Conservation (phyloP, 176 grass and related monocot genomes). For the Canna indica region DNA sequence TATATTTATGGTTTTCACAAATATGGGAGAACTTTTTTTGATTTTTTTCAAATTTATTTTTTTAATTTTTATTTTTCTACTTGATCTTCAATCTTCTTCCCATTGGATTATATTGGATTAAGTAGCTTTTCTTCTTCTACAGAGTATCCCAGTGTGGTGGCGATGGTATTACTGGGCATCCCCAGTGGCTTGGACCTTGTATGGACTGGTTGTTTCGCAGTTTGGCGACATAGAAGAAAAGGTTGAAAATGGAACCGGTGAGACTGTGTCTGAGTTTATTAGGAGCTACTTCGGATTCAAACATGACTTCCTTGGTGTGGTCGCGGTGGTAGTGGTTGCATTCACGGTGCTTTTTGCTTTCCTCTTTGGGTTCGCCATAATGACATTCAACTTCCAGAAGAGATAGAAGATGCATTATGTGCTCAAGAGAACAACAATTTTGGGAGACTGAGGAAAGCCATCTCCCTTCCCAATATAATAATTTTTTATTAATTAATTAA, state of each 20-base stretch:
- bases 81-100: background rate
- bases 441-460: background rate
- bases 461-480: too few relatives aligned
- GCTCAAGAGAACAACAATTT: background rate
- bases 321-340: background rate
- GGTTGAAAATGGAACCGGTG: too few relatives aligned
- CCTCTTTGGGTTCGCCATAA: background rate
- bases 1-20: too few relatives aligned
- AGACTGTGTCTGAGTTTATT: background rate
- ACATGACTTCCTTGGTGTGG: background rate
- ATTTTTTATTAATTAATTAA: too few relatives aligned
- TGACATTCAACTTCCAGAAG: slow-evolving; percentile 6
- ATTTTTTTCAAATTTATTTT: too few relatives aligned
- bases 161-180: slow-evolving; percentile 1
- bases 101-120: too few relatives aligned
- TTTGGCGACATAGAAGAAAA: background rate
- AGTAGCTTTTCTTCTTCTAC: slow-evolving; percentile 4
- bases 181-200: slow-evolving; percentile 6
- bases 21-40: too few relatives aligned
- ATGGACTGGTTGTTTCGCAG: background rate
- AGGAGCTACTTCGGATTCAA: slow-evolving; percentile 8
- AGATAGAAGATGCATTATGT: background rate
- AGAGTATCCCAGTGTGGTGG: slow-evolving; percentile 26
- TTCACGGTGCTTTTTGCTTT: slow-evolving; percentile 6
- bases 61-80: too few relatives aligned